Percentiles rank a stretch among this genome's conserved stretches.
phyloP scores from a whole-genome alignment of 441 rosid species.

The Hura crepitans region DNA sequence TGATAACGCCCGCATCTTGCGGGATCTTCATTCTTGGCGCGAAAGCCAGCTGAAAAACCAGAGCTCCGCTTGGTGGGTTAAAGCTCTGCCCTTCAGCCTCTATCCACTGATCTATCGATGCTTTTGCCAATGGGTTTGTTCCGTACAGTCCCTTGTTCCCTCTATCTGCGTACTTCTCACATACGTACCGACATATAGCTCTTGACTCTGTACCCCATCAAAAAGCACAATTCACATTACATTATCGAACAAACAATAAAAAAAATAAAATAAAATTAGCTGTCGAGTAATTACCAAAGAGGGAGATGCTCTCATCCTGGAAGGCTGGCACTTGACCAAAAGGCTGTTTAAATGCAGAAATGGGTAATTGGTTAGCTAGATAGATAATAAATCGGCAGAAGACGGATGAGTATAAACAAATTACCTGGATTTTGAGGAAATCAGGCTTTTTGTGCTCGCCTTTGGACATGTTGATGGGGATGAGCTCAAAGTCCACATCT shows the following conservation, averaged over 20 bases:
- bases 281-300: conserved; percentile 49
- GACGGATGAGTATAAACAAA: neutral
- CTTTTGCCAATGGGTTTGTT: conserved; percentile 49
- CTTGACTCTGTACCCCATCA: conserved; percentile 41
- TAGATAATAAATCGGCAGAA: neutral
- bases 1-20: conserved; percentile 44
- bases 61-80: conserved; percentile 45
- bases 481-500: conserved; percentile 57
- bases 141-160: conserved; percentile 54
- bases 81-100: conserved; percentile 67
- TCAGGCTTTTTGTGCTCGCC: conserved; percentile 67
- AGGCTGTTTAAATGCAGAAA: conserved; percentile 35
- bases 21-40: conserved; percentile 53
- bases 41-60: conserved; percentile 56
- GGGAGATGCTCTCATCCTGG: conserved; percentile 50
- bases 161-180: conserved; percentile 46
- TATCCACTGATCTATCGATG: conserved; percentile 69
- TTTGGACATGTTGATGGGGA: conserved; percentile 47
- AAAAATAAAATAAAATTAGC: too few species aligned
- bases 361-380: neutral
- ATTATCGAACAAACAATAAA: neutral
- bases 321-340: conserved; percentile 78
- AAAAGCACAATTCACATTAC: neutral
- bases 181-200: conserved; percentile 55
- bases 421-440: conserved; percentile 57